Base-by-base conservation (phyloP, 257 asterid genomes). In the Verbascum thapsus region DNA sequence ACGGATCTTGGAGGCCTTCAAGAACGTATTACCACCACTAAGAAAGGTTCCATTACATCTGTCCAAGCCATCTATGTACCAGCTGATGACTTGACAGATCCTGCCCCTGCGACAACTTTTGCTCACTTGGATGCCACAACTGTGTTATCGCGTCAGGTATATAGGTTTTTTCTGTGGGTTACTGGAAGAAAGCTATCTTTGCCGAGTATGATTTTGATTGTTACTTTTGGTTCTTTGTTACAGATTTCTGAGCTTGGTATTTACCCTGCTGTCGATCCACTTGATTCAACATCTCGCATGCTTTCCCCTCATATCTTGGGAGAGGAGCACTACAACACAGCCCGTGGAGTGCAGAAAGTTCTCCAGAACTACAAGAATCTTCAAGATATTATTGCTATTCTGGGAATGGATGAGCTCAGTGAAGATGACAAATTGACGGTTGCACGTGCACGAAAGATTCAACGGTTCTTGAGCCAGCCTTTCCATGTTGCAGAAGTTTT, bases 61-160 rank as follows among this genome's bases (percentile, higher is more conserved):
- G 98, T 92, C 65, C 99, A 92, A 71, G 99, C 99, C 71, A 92
- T 92, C 52, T 92, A 92, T 76, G 99, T 92, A 80, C 99, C 99
- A 37, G 99, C 99, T 78, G 99, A 92, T 75, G 99, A 92, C 79
- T 87, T 92, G 96, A 92, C 99, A 15, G 99, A 92, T 87, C 99
- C 99, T 35, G 99, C 99, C 41, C 99, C 99, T 60, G 99, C 99
- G 48, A 92, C 99, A 5, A 92, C 99, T 45, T 92, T 92, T 69
- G 99, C 99, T 77, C 99, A 92, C 82, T 92, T 92, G 95, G 99
- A 92, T 68, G 99, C 99, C 73, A 92, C 99, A 41, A 92, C 99
- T 54, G 99, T 92, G 81, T 73, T 92, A 67, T 92, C 99, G 12
- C 83, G 99, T 67, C 91, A 87, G 79, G 98, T 91, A 61, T 8